Conservation (phyloP, 139 green algal genomes). For the Coelastrella sp. region DNA sequence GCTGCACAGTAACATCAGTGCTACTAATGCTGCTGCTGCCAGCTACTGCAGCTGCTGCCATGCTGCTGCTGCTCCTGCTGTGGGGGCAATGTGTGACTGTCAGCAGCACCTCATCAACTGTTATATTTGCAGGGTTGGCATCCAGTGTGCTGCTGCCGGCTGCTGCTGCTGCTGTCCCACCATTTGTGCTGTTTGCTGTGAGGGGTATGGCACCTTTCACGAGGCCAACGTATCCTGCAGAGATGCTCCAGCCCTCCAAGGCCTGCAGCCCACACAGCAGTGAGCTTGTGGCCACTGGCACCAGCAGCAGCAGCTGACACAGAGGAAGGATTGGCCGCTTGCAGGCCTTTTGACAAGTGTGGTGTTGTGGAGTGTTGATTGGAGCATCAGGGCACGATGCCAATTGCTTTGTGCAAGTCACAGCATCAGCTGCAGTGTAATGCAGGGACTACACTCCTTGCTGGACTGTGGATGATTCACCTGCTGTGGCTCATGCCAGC, state of each 20-base stretch:
- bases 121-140: constrained; percentile 43
- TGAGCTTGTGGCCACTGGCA: background rate
- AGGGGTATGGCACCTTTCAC: constrained; percentile 63
- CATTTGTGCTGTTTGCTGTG: constrained; percentile 10
- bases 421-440: too few species aligned
- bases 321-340: too few species aligned
- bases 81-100: constrained; percentile 52
- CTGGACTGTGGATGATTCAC: too few species aligned
- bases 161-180: constrained; percentile 29
- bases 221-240: constrained; percentile 68
- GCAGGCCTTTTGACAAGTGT: too few species aligned
- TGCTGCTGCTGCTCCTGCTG: constrained; percentile 29
- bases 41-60: background rate
- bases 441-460: too few species aligned
- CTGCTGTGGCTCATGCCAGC: background rate
- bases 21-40: constrained; percentile 2
- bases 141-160: background rate
- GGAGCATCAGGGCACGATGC: too few species aligned
- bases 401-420: too few species aligned
- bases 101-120: constrained; percentile 70
- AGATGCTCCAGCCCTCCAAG: constrained; percentile 64
- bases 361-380: too few species aligned
- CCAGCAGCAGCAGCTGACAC: too few species aligned
- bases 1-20: background rate
- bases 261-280: constrained; percentile 39